Evolutionary conservation across 2,329 filamentous ascomycete species (phyloP), one percentile per base, ranked within the genome.

Genomic region (Fusarium sp.): DNA sequence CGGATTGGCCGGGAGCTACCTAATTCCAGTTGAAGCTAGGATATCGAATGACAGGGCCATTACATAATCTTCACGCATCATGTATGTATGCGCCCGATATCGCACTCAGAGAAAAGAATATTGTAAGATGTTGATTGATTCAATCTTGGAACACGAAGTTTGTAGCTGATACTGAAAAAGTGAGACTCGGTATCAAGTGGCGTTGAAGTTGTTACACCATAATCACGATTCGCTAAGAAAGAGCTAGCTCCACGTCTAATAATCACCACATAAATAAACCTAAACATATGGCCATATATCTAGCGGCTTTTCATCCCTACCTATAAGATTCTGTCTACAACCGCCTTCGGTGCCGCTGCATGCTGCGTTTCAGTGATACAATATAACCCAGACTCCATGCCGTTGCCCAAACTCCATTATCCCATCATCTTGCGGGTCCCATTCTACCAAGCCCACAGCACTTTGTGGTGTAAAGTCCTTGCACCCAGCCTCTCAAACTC

Each of bases 401-500:
- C 74, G 49, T 57, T 73, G 56, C 64, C 71, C 54, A 54, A 75
- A 75, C 74, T 67, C 74, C 72, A 64, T 46, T 64, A 68, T 50
- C 46, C 59, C 56, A 66, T 60, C 33, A 65, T 41, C 69, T 49
- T 26, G 44, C 58, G 53, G 45, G 27, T 46, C 40, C 42, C 41
- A 55, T 50, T 30, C 32, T 81, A 89, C 86, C 86, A 90, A 66
- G 87, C 85, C 88, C 88, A 90, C 44, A 90, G 82, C 59, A 90
- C 88, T 85, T 97, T 97, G 81, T 96, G 93, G 73, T 94, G 93
- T 79, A 99, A 83, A 64, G 95, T 87, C 77, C 96, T 88, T 65
- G 90, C 88, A 6, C 95, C 95, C 58, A 98, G 80, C 64, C 93
- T 89, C 83, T 98, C 94, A 81, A 95, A 98, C 85, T 98, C 95